A percentile compares a stretch with the other conserved stretches of the same genome.
phyloP scores from a whole-genome alignment of 495 filamentous ascomycete genomes.

The Hamigera avellanea region DNA sequence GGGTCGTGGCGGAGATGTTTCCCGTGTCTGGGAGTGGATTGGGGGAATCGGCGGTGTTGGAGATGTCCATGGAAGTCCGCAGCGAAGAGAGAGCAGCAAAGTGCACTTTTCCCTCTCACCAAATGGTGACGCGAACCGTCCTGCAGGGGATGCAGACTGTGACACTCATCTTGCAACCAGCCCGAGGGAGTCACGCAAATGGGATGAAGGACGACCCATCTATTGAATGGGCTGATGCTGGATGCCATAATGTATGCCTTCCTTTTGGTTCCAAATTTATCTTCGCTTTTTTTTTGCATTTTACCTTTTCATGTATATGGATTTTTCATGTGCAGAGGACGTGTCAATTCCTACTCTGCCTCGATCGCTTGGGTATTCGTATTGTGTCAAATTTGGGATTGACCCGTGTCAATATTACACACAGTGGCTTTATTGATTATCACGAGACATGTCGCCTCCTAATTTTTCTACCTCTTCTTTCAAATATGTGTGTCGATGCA shows the following conservation, averaged over 20 bases:
- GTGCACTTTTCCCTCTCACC: slow-evolving; percentile 20
- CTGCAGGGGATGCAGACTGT: slow-evolving; percentile 16
- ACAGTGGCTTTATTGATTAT: too few relatives aligned
- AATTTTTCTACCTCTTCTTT: too few relatives aligned
- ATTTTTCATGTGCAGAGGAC: too few relatives aligned
- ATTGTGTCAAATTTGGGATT: too few relatives aligned
- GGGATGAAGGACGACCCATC: slow-evolving; percentile 55
- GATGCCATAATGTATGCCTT: background rate
- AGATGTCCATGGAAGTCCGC: slow-evolving; percentile 17
- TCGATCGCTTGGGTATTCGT: too few relatives aligned
- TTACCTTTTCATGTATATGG: background rate
- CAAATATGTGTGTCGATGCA: too few relatives aligned
- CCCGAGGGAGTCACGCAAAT: slow-evolving; percentile 33
- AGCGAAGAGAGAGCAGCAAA: slow-evolving; percentile 37
- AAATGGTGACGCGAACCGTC: slow-evolving; percentile 18
- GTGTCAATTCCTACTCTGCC: too few relatives aligned
- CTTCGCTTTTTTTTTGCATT: slow-evolving; percentile 1
- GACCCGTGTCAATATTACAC: too few relatives aligned
- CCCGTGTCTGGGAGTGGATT: slow-evolving; percentile 94
- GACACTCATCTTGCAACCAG: slow-evolving; percentile 13
- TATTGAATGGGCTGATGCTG: slow-evolving; percentile 32
- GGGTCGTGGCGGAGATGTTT: slow-evolving; percentile 71
- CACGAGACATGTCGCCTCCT: too few relatives aligned
- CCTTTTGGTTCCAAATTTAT: background rate
- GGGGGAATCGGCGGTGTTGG: slow-evolving; percentile 45